Conservation (phyloP, 352 stramenopile genomes). For the Chrysophaeum taylorii region DNA sequence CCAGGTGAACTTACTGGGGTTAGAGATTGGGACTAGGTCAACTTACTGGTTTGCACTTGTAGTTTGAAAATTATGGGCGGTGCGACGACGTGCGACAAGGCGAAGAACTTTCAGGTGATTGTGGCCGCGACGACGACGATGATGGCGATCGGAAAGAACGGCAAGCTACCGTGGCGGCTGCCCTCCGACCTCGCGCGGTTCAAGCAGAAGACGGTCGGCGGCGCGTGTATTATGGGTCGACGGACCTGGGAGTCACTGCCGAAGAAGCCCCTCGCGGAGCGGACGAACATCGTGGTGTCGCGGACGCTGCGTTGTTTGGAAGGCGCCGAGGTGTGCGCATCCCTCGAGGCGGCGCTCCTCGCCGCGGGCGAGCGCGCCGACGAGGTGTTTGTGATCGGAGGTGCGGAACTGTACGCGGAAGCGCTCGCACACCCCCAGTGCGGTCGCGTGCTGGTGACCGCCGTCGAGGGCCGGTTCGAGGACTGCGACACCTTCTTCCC, state of each 20-base stretch:
- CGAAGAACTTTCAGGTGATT: too few relatives aligned
- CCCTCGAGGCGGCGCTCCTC: conserved; percentile 74
- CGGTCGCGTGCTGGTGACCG: conserved; percentile 72
- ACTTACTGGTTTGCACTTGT: too few relatives aligned
- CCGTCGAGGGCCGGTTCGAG: conserved; percentile 58
- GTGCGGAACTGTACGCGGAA: conserved; percentile 81
- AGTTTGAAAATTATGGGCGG: too few relatives aligned
- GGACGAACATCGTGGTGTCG: conserved; percentile 91
- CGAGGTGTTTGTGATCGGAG: conserved; percentile 93
- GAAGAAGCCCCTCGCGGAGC: conserved; percentile 76
- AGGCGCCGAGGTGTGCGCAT: conserved; percentile 67
- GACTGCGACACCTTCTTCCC: conserved; percentile 86
- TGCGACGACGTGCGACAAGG: too few relatives aligned
- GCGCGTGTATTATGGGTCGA: conserved; percentile 96
- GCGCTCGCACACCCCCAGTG: conserved; percentile 69
- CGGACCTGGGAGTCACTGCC: conserved; percentile 99
- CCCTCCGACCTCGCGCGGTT: not conserved
- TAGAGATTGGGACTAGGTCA: too few relatives aligned
- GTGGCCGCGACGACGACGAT: not conserved
- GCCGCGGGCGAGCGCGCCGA: conserved; percentile 58
- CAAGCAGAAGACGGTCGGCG: not conserved
- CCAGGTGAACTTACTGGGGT: too few relatives aligned
- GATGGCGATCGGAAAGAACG: conserved; percentile 3
- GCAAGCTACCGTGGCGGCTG: not conserved
- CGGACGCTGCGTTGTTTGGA: conserved; percentile 55